These are phyloP conservation scores for Metarhizium robertsii DNA, from an alignment of 2,329 filamentous ascomycete species.

Conservation along the genomic window DNA sequence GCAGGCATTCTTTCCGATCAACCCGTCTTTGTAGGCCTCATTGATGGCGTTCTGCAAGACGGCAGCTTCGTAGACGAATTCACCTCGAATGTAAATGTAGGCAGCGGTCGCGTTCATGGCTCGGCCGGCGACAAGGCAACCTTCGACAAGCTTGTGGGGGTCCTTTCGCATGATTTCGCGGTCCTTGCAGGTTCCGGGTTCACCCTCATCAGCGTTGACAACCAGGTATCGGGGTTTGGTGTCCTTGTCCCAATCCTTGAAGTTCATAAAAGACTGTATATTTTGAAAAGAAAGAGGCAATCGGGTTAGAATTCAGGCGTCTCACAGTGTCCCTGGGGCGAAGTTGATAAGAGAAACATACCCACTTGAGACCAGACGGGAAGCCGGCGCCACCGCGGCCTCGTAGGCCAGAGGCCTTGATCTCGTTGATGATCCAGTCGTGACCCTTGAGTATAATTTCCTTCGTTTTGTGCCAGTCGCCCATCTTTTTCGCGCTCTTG, in stretches of 20 bases:
- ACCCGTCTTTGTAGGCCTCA: conserved; percentile 87
- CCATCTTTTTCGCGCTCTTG: conserved; percentile 93
- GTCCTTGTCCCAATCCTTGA: conserved; percentile 99
- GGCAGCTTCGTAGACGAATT: conserved; percentile 93
- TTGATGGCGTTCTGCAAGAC: conserved; percentile 93
- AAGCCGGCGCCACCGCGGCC: conserved; percentile 97
- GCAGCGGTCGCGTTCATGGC: conserved; percentile 98
- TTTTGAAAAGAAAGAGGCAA: neutral
- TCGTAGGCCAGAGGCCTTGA: conserved; percentile 92
- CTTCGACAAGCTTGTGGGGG: conserved; percentile 96
- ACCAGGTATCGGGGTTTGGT: conserved; percentile 91
- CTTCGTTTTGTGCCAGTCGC: conserved; percentile 99
- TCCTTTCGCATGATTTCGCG: conserved; percentile 99
- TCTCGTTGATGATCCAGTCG: conserved; percentile 96
- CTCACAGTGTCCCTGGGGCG: neutral
- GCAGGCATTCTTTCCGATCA: conserved; percentile 98
- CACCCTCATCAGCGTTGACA: conserved; percentile 97
- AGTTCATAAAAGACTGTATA: conserved; percentile 96
- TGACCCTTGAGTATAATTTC: conserved; percentile 95
- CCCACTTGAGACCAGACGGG: conserved; percentile 98
- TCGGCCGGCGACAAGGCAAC: conserved; percentile 88
- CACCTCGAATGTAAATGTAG: conserved; percentile 98
- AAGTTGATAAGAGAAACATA: conserved; percentile 36
- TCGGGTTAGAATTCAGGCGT: neutral
- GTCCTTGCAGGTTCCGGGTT: conserved; percentile 98